These are phyloP conservation scores for Sugiyamaella chiloensis DNA, from an alignment of 805 yeast genomes.

Conservation along the genomic window DNA sequence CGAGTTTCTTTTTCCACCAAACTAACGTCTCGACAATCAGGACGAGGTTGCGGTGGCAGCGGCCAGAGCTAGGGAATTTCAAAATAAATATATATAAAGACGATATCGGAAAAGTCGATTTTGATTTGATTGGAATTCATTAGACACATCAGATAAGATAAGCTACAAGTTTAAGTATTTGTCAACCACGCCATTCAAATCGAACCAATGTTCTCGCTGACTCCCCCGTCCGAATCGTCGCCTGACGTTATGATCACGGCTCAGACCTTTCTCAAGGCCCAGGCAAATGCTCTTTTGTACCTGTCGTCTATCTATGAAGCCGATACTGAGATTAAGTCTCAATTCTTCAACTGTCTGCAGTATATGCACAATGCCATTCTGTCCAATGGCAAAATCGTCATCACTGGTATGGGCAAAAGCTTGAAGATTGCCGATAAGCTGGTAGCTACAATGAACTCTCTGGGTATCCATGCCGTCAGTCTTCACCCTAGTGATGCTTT, in stretches of 20 bases:
- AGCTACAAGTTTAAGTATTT: too few relatives aligned
- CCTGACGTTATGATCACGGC: conserved; percentile 46
- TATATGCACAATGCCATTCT: conserved; percentile 40
- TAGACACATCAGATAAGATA: too few relatives aligned
- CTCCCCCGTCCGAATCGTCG: conserved; percentile 53
- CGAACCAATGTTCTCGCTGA: conserved; percentile 15
- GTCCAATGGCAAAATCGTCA: conserved; percentile 63
- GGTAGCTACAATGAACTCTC: conserved; percentile 78
- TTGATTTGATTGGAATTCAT: too few relatives aligned
- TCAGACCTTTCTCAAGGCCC: conserved; percentile 32
- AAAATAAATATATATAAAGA: too few relatives aligned
- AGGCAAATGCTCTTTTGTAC: conserved; percentile 36
- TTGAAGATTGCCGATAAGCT: conserved; percentile 73
- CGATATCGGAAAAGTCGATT: too few relatives aligned
- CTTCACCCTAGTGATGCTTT: conserved; percentile 86
- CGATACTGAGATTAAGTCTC: conserved; percentile 26
- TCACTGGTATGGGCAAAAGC: conserved; percentile 85
- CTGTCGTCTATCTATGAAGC: conserved; percentile 28
- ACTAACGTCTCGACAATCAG: too few relatives aligned
- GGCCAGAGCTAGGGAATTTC: too few relatives aligned
- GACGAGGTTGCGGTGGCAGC: too few relatives aligned
- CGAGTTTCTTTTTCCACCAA: too few relatives aligned
- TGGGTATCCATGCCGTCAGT: conserved; percentile 62
- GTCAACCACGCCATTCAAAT: too few relatives aligned
- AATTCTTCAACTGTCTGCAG: conserved; percentile 31